Base-by-base conservation (phyloP, 495 filamentous ascomycete species). In the Aspergillus nidulans region DNA sequence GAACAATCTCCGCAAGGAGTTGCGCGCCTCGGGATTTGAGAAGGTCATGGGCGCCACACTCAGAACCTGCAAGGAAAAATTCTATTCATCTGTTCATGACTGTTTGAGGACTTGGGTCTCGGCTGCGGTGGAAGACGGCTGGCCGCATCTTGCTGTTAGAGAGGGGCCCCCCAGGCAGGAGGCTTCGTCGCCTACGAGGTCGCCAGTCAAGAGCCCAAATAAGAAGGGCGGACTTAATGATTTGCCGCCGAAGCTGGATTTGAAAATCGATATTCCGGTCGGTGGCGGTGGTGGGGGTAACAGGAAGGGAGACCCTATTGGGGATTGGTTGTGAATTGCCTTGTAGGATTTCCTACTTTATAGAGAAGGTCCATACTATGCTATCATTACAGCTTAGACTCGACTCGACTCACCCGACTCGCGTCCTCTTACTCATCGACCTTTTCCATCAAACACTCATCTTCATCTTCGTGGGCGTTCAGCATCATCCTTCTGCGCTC, bases 21-120 rank as follows among this genome's bases (percentile, higher is more conserved):
- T 97, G 36, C 81, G 82, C 23, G 85, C 91, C 53, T 92, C 87
- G 6, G 95, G 94, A 4, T 97, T 91, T 73, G 94, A 98, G 75
- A 92, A 89, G 63, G 82, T 85, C 49, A 87, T 97, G 81, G 95
- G 92, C 6, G 81, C 77, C 18, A 91, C 81, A 53, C 68, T 97
- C 58, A 81, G 94, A 15, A 85, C 92, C 19, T 97, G 94, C 77
- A 98, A 97, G 69, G 94, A 96, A 69, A 97, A 96, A 64, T 92
- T 97, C 66, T 97, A 98, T 61, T 85, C 85, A 1, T 80, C 86
- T 19, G 89, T 98, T 10, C 94, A 98, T 67, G 90, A 91, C 56
- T 89, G 85, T 18, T 76, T 98, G 47, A 81, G 86, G 50, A 91
- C 87, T 24, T 98, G 94, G 94, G 87, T 97, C 24, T 85, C 83